phyloP scores from a whole-genome alignment of 805 yeast species.

The Suhomyces sp. region DNA sequence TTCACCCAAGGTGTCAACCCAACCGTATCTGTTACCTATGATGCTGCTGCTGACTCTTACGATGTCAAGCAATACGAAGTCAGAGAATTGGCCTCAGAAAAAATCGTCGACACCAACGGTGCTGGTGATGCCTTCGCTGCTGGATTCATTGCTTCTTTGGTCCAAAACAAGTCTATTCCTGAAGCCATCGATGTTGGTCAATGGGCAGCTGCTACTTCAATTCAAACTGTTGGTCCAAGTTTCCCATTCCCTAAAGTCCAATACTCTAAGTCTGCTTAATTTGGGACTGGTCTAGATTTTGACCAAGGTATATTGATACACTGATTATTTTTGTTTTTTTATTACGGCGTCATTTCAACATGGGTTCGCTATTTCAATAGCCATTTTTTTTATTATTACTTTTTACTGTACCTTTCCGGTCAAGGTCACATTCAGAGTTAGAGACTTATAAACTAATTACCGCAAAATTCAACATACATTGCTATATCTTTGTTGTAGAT shows the following conservation, averaged over 20 bases:
- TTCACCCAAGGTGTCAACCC: slow-evolving; percentile 96
- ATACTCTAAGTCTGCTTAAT: slow-evolving; percentile 22
- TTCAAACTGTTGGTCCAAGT: slow-evolving; percentile 93
- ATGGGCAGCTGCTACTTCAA: slow-evolving; percentile 91
- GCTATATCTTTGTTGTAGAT: not conserved
- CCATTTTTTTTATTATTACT: slow-evolving; percentile 1
- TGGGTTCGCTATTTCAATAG: slow-evolving; percentile 5
- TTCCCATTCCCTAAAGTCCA: slow-evolving; percentile 77
- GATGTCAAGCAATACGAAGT: slow-evolving; percentile 59
- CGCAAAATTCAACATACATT: slow-evolving; percentile 6
- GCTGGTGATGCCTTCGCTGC: slow-evolving; percentile 99
- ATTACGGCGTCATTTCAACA: slow-evolving; percentile 8
- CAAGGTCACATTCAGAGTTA: slow-evolving; percentile 1
- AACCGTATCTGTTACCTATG: slow-evolving; percentile 71
- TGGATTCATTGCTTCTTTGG: slow-evolving; percentile 89
- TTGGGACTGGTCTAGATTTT: not conserved
- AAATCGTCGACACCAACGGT: slow-evolving; percentile 92
- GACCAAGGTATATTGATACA: not conserved
- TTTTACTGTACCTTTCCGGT: not conserved
- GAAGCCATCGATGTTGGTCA: slow-evolving; percentile 81
- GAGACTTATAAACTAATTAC: not conserved
- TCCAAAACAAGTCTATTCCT: slow-evolving; percentile 61
- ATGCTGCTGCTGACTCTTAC: slow-evolving; percentile 44
- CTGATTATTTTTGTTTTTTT: not conserved
- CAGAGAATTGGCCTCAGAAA: slow-evolving; percentile 60